Evolutionary conservation across 2,329 filamentous ascomycete genomes (phyloP), one percentile per base, ranked within the genome.

Genomic region (Tolypocladium paradoxum): DNA sequence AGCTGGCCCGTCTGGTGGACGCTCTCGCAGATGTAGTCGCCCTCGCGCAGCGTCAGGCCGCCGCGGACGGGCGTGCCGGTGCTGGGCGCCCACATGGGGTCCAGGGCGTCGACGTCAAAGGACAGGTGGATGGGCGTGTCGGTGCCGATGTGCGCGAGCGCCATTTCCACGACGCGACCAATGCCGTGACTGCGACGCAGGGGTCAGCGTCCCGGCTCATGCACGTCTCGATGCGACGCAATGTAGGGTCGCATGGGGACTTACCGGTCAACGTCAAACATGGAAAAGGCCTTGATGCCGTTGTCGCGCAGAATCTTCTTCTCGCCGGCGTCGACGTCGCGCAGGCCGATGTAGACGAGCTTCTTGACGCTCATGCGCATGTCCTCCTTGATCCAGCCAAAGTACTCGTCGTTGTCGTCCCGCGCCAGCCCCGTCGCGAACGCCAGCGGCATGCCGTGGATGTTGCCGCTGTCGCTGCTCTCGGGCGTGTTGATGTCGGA

Each of bases 401-500:
- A 97, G 55, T 87, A 82, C 64, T 93, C 87, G 56, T 85, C 80
- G 53, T 81, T 76, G 48, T 88, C 81, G 63, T 90, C 88, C 60
- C 75, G 83, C 47, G 91, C 88, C 54, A 99, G 75, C 0, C 93
- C 90, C 0, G 90, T 91, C 60, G 96, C 70, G 72, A 97, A 99
- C 4, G 89, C 83, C 37, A 97, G 88, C 2, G 93, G 93, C 93
- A 99, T 99, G 62, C 93, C 93, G 73, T 99, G 93, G 58, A 99
- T 87, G 72, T 97, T 97, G 35, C 93, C 93, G 60, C 87, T 93
- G 43, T 80, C 87, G 59, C 87, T 92, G 48, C 83, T 86, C 79
- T 97, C 91, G 51, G 92, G 93, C 1, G 88, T 90, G 75, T 99
- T 99, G 76, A 99, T 96, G 70, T 99, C 93, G 52, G 92, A 87